phyloP scores from a whole-genome alignment of 768 basidiomycete genomes.

The Mycena chlorophos region DNA sequence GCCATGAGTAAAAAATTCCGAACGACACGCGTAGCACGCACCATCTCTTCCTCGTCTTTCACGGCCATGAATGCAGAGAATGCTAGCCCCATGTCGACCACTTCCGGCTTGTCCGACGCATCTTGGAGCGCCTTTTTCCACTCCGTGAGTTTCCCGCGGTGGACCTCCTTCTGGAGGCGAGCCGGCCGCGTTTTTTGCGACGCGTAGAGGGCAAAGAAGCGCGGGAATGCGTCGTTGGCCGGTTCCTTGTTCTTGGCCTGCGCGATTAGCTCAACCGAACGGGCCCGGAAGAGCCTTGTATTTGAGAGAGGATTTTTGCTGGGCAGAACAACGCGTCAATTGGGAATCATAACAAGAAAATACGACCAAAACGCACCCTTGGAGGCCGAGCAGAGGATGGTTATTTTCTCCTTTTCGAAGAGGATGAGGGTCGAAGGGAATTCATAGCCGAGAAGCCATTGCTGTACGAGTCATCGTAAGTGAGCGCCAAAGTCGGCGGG shows the following conservation, averaged over 20 bases:
- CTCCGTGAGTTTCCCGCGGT: conserved; percentile 85
- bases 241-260: conserved; percentile 81
- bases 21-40: conserved; percentile 38
- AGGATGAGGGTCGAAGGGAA: conserved; percentile 92
- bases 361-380: conserved; percentile 60
- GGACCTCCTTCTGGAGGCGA: conserved; percentile 79
- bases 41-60: conserved; percentile 92
- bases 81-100: conserved; percentile 75
- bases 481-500: conserved; percentile 15
- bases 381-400: conserved; percentile 81
- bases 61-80: conserved; percentile 79
- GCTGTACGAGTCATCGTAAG: conserved; percentile 49
- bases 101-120: conserved; percentile 62
- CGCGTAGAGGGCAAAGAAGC: conserved; percentile 64
- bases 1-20: conserved; percentile 14
- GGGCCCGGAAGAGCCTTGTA: conserved; percentile 54
- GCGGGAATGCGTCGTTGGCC: conserved; percentile 69
- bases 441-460: conserved; percentile 96
- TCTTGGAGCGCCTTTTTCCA: conserved; percentile 71
- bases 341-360: conserved; percentile 8
- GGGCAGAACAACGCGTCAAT: conserved; percentile 8
- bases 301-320: conserved; percentile 87
- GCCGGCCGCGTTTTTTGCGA: conserved; percentile 67
- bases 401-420: conserved; percentile 74
- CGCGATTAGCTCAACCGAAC: conserved; percentile 74